Evolutionary conservation across 441 rosid species (phyloP), one percentile per base, ranked within the genome.

Genomic region (Daphne laureola): DNA sequence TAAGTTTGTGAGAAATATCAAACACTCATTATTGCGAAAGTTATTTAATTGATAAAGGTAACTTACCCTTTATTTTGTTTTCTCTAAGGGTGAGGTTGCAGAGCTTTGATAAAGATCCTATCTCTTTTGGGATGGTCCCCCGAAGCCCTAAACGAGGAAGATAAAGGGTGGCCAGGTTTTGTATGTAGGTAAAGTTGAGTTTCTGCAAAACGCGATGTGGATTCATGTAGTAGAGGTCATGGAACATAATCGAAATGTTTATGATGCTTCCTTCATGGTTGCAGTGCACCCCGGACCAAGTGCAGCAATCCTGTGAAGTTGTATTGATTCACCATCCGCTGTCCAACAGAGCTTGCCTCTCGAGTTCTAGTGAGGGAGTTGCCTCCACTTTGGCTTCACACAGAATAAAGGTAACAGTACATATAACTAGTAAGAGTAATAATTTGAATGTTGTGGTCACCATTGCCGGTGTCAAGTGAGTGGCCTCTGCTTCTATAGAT

Each of bases 291-390:
- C 65, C 48, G 0, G 14, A 5, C 53, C 42, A 46, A 0, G 23
- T 16, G 57, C 52, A 60, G 53, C 53, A 61, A 47, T 6, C 12
- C 5, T 2, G 7, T 1, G 53, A 21, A 38, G 46, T 38, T 36
- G 14, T 61, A 40, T 27, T 11, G 36, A 31, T 45, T 58, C 54
- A 57, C 63, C 62, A 64, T 0, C 54, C 68, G 46, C 63, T 57
- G 6, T 57, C 8, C 5, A 40, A 14, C 49, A 64, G 3, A 45
- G 68, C 54, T 11, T 15, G 2, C 2, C 16, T 43, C 27, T 64
- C 53, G 1, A 40, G 5, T 4, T 38, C 31, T 9, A 45, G 38
- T 11, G 57, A 41, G 6, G 21, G 9, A 23, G 15, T 21, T 48
- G 52, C 14, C 0, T 5, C 14, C 5, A 49, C 4, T 26, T 41